A percentile compares a stretch with the other conserved stretches of the same genome.
These are phyloP conservation scores for Calonectria pseudoreteaudii DNA, from an alignment of 2,329 filamentous ascomycete species.

Conservation along the genomic window DNA sequence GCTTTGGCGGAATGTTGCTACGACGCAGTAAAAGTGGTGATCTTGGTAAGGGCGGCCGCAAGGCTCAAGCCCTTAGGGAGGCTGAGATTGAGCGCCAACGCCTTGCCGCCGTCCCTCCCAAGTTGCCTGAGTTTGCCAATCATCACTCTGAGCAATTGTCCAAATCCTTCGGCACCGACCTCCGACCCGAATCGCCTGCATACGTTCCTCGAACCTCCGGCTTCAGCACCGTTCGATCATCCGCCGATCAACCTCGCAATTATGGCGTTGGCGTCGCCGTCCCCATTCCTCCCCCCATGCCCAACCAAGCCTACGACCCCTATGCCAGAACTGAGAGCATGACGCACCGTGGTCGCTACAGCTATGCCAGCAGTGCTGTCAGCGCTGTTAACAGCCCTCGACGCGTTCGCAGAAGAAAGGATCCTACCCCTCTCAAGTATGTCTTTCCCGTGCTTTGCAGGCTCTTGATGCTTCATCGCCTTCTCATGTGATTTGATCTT, in stretches of 20 bases:
- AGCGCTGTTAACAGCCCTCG: slow-evolving; percentile 94
- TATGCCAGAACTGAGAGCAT: slow-evolving; percentile 92
- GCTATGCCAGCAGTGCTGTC: slow-evolving; percentile 91
- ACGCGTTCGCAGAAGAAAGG: slow-evolving; percentile 92
- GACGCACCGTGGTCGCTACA: slow-evolving; percentile 95
- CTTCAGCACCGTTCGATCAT: slow-evolving; percentile 57
- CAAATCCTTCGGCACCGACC: slow-evolving; percentile 63
- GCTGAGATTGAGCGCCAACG: slow-evolving; percentile 65
- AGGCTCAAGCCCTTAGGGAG: slow-evolving; percentile 65
- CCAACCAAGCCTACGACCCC: slow-evolving; percentile 75
- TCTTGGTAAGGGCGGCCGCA: slow-evolving; percentile 69
- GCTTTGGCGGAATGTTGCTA: slow-evolving; percentile 68
- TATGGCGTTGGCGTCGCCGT: slow-evolving; percentile 59
- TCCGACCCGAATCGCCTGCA: slow-evolving; percentile 71
- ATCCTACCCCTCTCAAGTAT: slow-evolving; percentile 98
- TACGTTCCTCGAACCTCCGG: slow-evolving; percentile 64
- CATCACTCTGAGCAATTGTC: slow-evolving; percentile 59
- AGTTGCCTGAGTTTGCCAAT: slow-evolving; percentile 65
- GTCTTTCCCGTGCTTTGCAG: slow-evolving; percentile 50
- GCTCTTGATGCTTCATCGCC: background rate
- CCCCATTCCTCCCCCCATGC: slow-evolving; percentile 62
- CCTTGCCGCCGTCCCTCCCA: slow-evolving; percentile 60
- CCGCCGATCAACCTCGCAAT: slow-evolving; percentile 62
- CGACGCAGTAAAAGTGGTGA: slow-evolving; percentile 77
- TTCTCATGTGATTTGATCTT: background rate